Evolutionary conservation across 768 basidiomycete species (phyloP), one percentile per base, ranked within the genome.

Genomic region (Boletus vinaceobasis): DNA sequence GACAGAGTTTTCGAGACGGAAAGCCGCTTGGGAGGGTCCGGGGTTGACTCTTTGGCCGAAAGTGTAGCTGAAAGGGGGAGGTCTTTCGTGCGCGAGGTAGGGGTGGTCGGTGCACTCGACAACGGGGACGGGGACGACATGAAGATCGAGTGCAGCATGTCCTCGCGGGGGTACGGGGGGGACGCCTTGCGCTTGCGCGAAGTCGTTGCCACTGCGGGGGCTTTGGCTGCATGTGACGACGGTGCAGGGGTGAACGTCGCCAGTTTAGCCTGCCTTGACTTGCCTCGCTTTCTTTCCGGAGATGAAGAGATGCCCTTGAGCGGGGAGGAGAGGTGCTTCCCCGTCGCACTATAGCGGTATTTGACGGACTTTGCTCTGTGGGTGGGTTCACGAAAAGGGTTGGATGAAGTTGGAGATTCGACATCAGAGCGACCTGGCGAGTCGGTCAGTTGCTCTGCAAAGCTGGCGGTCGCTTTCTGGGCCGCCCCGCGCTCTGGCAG

Each of bases 401-500:
- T 63, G 15, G 63, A 58, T 4, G 65, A 32, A 0, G 52, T 27
- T 0, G 61, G 54, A 5, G 59, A 47, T 37, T 62, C 70, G 29
- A 37, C 55, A 21, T 72, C 70, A 21, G 70, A 60, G 43, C 56
- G 58, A 48, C 51, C 52, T 37, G 66, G 52, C 19, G 66, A 63
- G 63, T 68, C 58, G 17, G 60, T 61, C 35, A 70, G 65, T 40
- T 77, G 75, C 10, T 60, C 66, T 43, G 67, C 60, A 55, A 78
- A 65, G 50, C 57, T 65, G 4, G 62, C 68, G 2, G 60, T 51
- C 43, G 76, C 76, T 21, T 59, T 65, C 45, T 63, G 49, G 0
- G 74, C 75, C 4, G 75, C 73, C 26, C 64, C 67, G 8, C 75
- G 74, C 31, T 60, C 50, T 7, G 73, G 70, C 9, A 65, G 35